Base-by-base conservation (phyloP, 257 asterid genomes). In the Jacaranda copaia region DNA sequence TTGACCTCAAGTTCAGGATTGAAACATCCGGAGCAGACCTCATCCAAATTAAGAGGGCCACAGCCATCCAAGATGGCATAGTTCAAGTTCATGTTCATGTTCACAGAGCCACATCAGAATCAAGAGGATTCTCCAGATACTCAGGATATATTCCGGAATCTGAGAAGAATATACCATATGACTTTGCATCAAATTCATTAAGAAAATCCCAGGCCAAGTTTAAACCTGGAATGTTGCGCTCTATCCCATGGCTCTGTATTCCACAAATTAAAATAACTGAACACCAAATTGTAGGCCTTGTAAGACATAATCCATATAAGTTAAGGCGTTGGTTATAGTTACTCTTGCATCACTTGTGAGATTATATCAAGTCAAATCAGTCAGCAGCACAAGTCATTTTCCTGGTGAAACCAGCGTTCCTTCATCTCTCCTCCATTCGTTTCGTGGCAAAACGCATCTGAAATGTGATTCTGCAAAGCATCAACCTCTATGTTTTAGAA, bases 401-500 rank as follows among this genome's bases (percentile, higher is more conserved):
- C 56, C 15, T 5, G 46, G 32, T 2, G 32, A 25, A 25, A 25
- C 1, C 32, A 25, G 32, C 1, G 32, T 25, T 25, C 32, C 32
- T 25, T 25, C 32, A 25, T 25, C 32, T 25, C 32, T 25, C 32
- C 2, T 25, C 32, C 32, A 25, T 25, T 25, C 32, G 32, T 25
- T 25, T 25, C 32, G 2, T 25, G 32, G 32, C 32, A 25, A 25
- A 25, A 25, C 32, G 32, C 32, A 25, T 0, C 32, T 25, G 32
- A 25, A 25, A 72, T 49, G 58, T 71, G 40, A 48, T 32, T 49
- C 16, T 25, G 57, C 12, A 60, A 35, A 5, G 32, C 39, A 25
- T 7, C 69, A 36, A 18, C 72, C 51, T 16, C 20, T 20, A 1
- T 32, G 53, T 16, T 67, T 79, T 14, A 93, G 88, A 89, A 94